Percentiles rank a stretch among this genome's conserved stretches.
These are phyloP conservation scores for Gymnopilus dilepis DNA, from an alignment of 768 basidiomycete genomes.

Conservation along the genomic window DNA sequence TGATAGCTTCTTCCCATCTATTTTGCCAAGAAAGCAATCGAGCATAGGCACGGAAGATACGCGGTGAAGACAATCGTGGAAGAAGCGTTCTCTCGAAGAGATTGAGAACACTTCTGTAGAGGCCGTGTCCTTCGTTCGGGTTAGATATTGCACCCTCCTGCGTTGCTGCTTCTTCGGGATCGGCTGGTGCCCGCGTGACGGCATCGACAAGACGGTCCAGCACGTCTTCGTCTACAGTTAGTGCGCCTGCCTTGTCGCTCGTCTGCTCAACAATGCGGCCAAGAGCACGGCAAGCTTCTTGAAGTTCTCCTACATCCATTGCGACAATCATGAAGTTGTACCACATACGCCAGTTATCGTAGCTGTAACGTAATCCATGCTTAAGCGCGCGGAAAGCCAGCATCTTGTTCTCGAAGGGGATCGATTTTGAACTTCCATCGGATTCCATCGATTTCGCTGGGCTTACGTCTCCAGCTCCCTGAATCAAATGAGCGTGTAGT, in stretches of 20 bases:
- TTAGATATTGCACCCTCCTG: conserved; percentile 37
- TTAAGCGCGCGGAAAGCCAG: conserved; percentile 93
- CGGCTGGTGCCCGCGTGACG: conserved; percentile 62
- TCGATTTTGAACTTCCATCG: conserved; percentile 35
- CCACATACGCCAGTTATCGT: conserved; percentile 99
- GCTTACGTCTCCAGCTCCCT: conserved; percentile 5
- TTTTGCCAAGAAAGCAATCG: conserved; percentile 77
- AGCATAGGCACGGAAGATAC: conserved; percentile 85
- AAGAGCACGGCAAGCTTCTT: conserved; percentile 85
- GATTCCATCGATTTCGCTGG: conserved; percentile 5
- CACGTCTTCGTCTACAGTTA: conserved; percentile 83
- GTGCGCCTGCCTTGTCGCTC: conserved; percentile 51
- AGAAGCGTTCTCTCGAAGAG: conserved; percentile 83
- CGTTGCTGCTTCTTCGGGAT: conserved; percentile 41
- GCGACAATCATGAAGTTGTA: conserved; percentile 94
- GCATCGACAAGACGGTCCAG: conserved; percentile 89
- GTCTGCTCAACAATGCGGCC: conserved; percentile 82
- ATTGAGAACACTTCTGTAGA: conserved; percentile 68
- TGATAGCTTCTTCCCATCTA: conserved; percentile 77
- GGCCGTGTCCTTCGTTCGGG: conserved; percentile 69
- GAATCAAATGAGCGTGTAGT: conserved; percentile 5
- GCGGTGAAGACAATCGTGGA: conserved; percentile 77
- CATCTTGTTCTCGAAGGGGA: conserved; percentile 76
- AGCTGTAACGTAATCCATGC: conserved; percentile 82
- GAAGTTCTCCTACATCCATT: conserved; percentile 90